Percentiles rank a stretch among this genome's conserved stretches.
Conservation (phyloP, 164 flowering plant genomes). For the Brasenia schreberi region DNA sequence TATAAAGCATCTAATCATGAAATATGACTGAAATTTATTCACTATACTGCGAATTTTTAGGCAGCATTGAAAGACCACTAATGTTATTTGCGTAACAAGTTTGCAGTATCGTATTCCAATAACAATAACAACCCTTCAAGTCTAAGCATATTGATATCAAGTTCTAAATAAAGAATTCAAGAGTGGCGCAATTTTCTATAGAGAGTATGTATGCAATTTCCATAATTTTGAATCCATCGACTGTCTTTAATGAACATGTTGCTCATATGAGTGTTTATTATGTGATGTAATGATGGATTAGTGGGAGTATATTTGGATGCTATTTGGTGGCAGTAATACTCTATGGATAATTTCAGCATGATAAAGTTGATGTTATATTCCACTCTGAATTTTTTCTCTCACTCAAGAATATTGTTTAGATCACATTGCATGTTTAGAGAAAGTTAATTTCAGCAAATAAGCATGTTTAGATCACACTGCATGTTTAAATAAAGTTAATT, state of each 20-base stretch:
- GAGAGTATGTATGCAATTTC: neutral
- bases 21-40: conserved; percentile 2
- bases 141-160: conserved; percentile 13
- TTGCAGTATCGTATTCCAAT: conserved; percentile 8
- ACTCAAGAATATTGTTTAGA: neutral
- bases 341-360: neutral
- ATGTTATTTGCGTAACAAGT: neutral
- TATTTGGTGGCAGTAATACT: neutral
- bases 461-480: no score
- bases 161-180: conserved; percentile 11
- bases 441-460: no score
- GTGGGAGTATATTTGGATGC: conserved; percentile 2
- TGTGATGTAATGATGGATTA: neutral
- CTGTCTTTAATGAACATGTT: conserved; percentile 3
- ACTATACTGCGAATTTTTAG: conserved; percentile 5
- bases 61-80: conserved; percentile 5
- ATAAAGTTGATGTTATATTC: neutral
- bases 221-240: conserved; percentile 1
- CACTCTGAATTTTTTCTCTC: neutral
- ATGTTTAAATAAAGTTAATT: no score
- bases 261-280: conserved; percentile 4
- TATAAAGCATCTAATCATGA: conserved; percentile 3
- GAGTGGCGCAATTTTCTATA: conserved; percentile 3
- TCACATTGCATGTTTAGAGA: conserved; percentile 2
- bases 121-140: conserved; percentile 8